Conservation (phyloP, 225 moss, liverwort and hornwort species). For the Anthoceros angustus region DNA sequence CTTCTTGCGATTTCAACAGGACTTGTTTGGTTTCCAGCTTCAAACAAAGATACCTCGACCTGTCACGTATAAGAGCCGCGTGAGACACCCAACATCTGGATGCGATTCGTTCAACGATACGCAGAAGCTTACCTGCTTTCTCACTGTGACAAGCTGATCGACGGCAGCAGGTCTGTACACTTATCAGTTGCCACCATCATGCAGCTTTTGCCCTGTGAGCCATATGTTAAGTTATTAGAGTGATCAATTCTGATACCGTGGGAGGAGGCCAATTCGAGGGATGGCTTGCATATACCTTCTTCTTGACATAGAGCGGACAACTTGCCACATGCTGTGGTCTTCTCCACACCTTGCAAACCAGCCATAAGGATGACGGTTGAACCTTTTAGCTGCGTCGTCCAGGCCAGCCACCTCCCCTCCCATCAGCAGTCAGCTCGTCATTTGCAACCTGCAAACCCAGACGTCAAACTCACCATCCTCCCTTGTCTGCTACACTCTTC, state of each 20-base stretch:
- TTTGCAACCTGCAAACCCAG: slow-evolving; percentile 63
- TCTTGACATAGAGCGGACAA: slow-evolving; percentile 62
- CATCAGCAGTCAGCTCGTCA: slow-evolving; percentile 84
- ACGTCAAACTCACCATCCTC: not conserved
- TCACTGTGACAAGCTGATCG: slow-evolving; percentile 80
- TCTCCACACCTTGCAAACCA: slow-evolving; percentile 94
- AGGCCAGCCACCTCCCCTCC: slow-evolving; percentile 69
- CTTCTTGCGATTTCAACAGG: slow-evolving; percentile 75
- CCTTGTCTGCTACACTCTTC: slow-evolving; percentile 16
- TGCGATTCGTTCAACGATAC: no score
- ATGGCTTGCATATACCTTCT: slow-evolving; percentile 23
- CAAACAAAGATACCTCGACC: slow-evolving; percentile 84
- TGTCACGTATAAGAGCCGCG: not conserved
- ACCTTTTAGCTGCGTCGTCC: slow-evolving; percentile 51
- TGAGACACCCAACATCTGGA: no score
- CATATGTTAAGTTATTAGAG: not conserved
- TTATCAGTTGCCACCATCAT: slow-evolving; percentile 94
- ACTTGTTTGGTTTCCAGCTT: slow-evolving; percentile 54
- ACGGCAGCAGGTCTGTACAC: slow-evolving; percentile 94
- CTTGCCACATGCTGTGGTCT: slow-evolving; percentile 94
- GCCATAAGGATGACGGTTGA: slow-evolving; percentile 92
- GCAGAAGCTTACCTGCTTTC: slow-evolving; percentile 38
- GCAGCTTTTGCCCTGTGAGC: slow-evolving; percentile 36
- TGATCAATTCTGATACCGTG: no score
- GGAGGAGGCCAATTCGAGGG: no score